Evolutionary conservation across 176 grass and related monocot genomes (phyloP).

Genomic region (Bonia amplexicaulis): DNA sequence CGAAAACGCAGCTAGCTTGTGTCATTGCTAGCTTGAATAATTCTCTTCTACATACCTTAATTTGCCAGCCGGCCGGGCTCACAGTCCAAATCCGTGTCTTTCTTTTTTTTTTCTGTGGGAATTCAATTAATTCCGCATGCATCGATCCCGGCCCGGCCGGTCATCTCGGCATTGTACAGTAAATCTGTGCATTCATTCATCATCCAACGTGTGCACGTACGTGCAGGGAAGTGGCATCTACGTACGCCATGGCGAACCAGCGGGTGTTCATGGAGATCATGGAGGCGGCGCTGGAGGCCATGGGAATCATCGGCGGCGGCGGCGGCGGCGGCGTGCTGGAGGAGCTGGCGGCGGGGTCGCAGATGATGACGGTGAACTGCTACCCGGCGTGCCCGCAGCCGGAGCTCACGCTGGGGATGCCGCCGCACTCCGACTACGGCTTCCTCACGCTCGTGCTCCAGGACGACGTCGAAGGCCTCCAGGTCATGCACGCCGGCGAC

Average conservation of each 20-base stretch:
- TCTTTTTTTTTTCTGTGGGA: background rate
- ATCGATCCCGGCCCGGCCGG: too few relatives aligned
- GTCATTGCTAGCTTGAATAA: too few relatives aligned
- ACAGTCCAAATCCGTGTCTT: too few relatives aligned
- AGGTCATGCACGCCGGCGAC: conserved; percentile 42
- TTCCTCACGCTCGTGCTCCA: conserved; percentile 80
- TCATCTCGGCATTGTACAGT: background rate
- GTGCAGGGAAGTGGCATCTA: conserved; percentile 16
- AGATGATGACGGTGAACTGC: conserved; percentile 75
- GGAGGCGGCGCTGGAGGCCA: conserved; percentile 47
- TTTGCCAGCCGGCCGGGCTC: too few relatives aligned
- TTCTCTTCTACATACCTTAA: too few relatives aligned
- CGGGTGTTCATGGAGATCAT: conserved; percentile 60
- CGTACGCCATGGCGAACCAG: conserved; percentile 44
- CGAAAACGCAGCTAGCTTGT: too few relatives aligned
- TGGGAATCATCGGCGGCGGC: conserved; percentile 1
- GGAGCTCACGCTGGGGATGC: conserved; percentile 89
- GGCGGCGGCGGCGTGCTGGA: background rate
- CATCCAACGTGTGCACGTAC: background rate
- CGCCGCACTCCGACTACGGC: conserved; percentile 87
- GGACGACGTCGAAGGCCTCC: conserved; percentile 69
- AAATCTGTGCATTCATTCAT: background rate
- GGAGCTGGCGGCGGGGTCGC: conserved; percentile 47
- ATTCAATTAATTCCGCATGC: too few relatives aligned
- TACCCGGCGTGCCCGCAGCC: conserved; percentile 83